These are phyloP conservation scores for Atkinsonella texensis DNA, from an alignment of 2,329 filamentous ascomycete genomes.

Conservation along the genomic window DNA sequence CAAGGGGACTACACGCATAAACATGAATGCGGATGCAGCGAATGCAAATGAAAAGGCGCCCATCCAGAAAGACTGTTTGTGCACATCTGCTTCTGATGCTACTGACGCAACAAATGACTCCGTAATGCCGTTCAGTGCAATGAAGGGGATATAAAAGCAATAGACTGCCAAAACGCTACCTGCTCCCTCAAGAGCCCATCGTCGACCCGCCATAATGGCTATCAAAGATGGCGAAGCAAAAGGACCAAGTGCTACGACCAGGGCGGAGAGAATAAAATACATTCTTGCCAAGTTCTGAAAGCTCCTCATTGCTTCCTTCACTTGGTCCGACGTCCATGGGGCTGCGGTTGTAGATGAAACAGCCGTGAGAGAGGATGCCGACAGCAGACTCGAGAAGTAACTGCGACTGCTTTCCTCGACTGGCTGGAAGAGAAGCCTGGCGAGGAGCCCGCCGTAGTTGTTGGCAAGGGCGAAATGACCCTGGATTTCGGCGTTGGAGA, in stretches of 20 bases:
- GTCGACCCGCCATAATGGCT: slow-evolving; percentile 59
- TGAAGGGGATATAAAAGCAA: slow-evolving; percentile 84
- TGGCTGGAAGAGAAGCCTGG: slow-evolving; percentile 83
- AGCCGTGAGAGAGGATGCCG: slow-evolving; percentile 16
- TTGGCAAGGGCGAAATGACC: slow-evolving; percentile 87
- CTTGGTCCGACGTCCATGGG: slow-evolving; percentile 13
- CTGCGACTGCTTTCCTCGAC: slow-evolving; percentile 88
- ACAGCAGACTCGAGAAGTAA: slow-evolving; percentile 73
- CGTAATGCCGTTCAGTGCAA: slow-evolving; percentile 81
- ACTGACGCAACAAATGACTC: slow-evolving; percentile 91
- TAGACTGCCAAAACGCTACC: slow-evolving; percentile 65
- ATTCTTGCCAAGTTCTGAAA: slow-evolving; percentile 54
- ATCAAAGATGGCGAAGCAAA: slow-evolving; percentile 62
- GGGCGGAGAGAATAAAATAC: slow-evolving; percentile 62
- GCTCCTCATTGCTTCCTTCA: slow-evolving; percentile 34
- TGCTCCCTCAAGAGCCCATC: slow-evolving; percentile 65
- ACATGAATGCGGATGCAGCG: slow-evolving; percentile 59
- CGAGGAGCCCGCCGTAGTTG: slow-evolving; percentile 85
- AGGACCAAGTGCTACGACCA: slow-evolving; percentile 61
- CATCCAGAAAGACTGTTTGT: slow-evolving; percentile 76
- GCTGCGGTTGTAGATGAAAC: neutral
- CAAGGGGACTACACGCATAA: slow-evolving; percentile 54
- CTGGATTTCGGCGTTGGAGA: slow-evolving; percentile 70
- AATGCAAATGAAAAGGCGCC: slow-evolving; percentile 66
- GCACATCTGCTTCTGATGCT: slow-evolving; percentile 62